These are phyloP conservation scores for Paraconiothyrium sp. DNA, from an alignment of 2,329 filamentous ascomycete species.

Conservation along the genomic window DNA sequence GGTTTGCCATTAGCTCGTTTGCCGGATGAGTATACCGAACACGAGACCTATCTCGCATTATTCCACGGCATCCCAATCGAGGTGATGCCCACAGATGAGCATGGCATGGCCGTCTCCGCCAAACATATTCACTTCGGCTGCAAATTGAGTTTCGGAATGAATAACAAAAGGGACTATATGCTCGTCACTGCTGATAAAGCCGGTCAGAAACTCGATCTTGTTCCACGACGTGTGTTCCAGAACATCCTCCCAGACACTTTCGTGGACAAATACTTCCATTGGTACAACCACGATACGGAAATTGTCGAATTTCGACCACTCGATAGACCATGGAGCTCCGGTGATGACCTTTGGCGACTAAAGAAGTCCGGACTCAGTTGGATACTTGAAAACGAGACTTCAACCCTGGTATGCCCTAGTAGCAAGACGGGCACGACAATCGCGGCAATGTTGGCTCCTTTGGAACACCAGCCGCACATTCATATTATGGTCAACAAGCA, in stretches of 20 bases:
- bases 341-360: conserved; percentile 26
- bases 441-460: conserved; percentile 23
- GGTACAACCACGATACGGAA: conserved; percentile 28
- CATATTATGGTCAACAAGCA: conserved; percentile 26
- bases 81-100: conserved; percentile 52
- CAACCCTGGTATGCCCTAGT: conserved; percentile 18
- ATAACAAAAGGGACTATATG: conserved; percentile 23
- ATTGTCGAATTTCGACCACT: conserved; percentile 20
- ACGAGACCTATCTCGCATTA: conserved; percentile 54
- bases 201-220: conserved; percentile 34
- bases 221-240: conserved; percentile 46
- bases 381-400: conserved; percentile 22
- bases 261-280: conserved; percentile 34
- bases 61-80: conserved; percentile 57
- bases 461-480: conserved; percentile 30
- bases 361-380: conserved; percentile 21
- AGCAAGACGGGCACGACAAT: conserved; percentile 24
- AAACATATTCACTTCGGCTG: too few relatives aligned
- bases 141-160: conserved; percentile 54
- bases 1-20: conserved; percentile 60
- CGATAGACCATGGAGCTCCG: conserved; percentile 22
- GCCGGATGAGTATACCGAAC: conserved; percentile 55
- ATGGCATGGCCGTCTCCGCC: conserved; percentile 55
- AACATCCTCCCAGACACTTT: conserved; percentile 45
- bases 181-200: conserved; percentile 30